Conservation (phyloP, 192 early-diverging fungal species). For the Geranomyces michiganensis region DNA sequence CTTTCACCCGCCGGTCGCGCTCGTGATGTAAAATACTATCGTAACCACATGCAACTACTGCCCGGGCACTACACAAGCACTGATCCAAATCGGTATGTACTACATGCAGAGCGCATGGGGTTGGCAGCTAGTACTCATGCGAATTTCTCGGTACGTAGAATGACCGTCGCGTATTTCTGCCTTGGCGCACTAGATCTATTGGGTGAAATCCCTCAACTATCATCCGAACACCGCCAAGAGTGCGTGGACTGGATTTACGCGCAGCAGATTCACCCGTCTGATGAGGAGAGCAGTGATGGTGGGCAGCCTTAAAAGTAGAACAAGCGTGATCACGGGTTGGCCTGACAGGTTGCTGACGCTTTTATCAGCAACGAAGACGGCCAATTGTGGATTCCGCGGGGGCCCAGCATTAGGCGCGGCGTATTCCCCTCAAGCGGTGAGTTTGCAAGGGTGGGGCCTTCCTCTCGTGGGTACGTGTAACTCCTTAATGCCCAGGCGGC, state of each 20-base stretch:
- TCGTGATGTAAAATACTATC: slow-evolving; percentile 72
- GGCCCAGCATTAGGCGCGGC: slow-evolving; percentile 67
- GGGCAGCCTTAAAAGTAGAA: neutral
- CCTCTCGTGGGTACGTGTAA: slow-evolving; percentile 42
- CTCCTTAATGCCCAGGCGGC: neutral
- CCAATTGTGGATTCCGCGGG: slow-evolving; percentile 67
- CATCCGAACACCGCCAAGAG: slow-evolving; percentile 55
- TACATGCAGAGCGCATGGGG: neutral
- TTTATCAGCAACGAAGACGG: neutral
- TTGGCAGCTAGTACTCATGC: too few relatives aligned
- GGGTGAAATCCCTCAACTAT: slow-evolving; percentile 59
- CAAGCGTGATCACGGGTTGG: too few relatives aligned
- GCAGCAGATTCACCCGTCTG: slow-evolving; percentile 72
- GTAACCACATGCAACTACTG: slow-evolving; percentile 67
- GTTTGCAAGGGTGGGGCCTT: neutral
- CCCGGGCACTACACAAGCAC: slow-evolving; percentile 68
- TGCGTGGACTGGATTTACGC: slow-evolving; percentile 98
- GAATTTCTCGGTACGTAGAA: slow-evolving; percentile 48
- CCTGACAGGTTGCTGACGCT: neutral
- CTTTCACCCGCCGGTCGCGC: neutral
- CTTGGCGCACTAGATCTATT: slow-evolving; percentile 82
- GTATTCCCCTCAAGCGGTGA: slow-evolving; percentile 38
- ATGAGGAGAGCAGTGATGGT: neutral
- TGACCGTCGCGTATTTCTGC: slow-evolving; percentile 86
- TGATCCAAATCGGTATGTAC: slow-evolving; percentile 70